Conservation (phyloP, 176 grass and related monocot genomes). For the Cocos nucifera region DNA sequence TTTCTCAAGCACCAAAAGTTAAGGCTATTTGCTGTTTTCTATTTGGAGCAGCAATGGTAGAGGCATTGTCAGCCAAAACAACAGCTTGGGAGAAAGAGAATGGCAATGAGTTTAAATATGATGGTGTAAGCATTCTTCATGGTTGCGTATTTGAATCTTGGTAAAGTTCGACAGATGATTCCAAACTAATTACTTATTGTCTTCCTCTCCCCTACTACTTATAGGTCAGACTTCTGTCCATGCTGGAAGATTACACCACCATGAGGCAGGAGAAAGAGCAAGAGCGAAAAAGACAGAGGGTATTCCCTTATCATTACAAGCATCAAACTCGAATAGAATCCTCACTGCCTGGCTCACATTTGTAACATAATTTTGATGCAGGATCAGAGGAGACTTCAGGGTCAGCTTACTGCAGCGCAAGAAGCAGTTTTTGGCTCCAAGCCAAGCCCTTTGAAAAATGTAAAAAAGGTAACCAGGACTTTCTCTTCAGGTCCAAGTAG, state of each 20-base stretch:
- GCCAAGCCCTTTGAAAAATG: conserved; percentile 1
- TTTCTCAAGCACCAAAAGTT: no score
- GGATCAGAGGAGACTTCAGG: conserved; percentile 23
- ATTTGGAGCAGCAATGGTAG: conserved; percentile 48
- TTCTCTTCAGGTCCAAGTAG: neutral
- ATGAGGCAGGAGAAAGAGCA: conserved; percentile 29
- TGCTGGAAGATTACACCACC: conserved; percentile 27
- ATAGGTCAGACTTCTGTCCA: conserved; percentile 25
- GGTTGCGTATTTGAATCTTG: neutral
- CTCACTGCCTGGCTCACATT: conserved; percentile 15
- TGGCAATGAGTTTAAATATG: conserved; percentile 46
- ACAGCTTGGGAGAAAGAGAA: conserved; percentile 63
- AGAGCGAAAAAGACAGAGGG: conserved; percentile 16
- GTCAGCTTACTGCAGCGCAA: conserved; percentile 12
- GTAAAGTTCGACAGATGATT: neutral
- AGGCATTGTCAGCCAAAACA: conserved; percentile 40
- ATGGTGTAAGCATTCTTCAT: conserved; percentile 38
- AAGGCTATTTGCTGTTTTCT: neutral
- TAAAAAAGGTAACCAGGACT: conserved; percentile 15
- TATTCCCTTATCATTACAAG: conserved; percentile 5
- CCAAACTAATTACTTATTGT: neutral
- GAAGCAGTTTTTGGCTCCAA: conserved; percentile 7
- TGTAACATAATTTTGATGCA: conserved; percentile 13
- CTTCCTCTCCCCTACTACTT: conserved; percentile 8
- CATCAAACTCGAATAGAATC: neutral